A percentile compares a stretch with the other conserved stretches of the same genome.
Conservation (phyloP, 164 flowering plant genomes). For the Tetrastigma voinierianum region DNA sequence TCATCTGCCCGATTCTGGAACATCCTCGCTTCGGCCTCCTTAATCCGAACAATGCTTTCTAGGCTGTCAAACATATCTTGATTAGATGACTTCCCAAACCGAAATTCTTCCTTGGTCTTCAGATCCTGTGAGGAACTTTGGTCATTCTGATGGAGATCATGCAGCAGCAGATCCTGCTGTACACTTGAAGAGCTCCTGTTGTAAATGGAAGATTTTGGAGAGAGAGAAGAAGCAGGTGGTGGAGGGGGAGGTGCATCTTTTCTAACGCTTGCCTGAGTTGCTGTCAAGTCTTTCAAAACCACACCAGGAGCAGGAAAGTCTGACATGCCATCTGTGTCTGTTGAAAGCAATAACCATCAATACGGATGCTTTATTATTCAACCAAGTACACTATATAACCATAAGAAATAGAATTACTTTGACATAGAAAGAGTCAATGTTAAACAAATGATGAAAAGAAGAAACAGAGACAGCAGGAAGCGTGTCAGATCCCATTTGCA, state of each 20-base stretch:
- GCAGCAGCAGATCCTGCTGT: slow-evolving; percentile 26
- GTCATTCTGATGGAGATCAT: slow-evolving; percentile 27
- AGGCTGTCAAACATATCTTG: slow-evolving; percentile 70
- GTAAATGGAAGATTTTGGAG: slow-evolving; percentile 36
- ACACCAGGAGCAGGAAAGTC: slow-evolving; percentile 34
- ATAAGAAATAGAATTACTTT: too few species aligned
- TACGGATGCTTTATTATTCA: not conserved
- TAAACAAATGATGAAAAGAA: too few species aligned
- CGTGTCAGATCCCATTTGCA: too few species aligned
- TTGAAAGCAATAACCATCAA: not conserved
- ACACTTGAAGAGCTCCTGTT: slow-evolving; percentile 31
- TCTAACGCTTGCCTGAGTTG: slow-evolving; percentile 30
- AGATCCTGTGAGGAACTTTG: slow-evolving; percentile 32
- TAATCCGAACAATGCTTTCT: slow-evolving; percentile 77
- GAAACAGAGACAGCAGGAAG: too few species aligned
- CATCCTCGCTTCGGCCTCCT: slow-evolving; percentile 87
- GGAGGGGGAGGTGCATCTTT: slow-evolving; percentile 40
- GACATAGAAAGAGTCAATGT: too few species aligned
- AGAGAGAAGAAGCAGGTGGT: slow-evolving; percentile 31
- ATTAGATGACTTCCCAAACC: slow-evolving; percentile 32
- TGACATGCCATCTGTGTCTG: slow-evolving; percentile 43
- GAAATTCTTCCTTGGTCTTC: slow-evolving; percentile 39
- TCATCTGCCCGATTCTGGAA: slow-evolving; percentile 91
- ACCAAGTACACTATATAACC: not conserved
- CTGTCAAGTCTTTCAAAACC: slow-evolving; percentile 40